Evolutionary conservation across 1,284 basidiomycete species (phyloP), one percentile per base, ranked within the genome.

Genomic region (Stereum hirsutum): DNA sequence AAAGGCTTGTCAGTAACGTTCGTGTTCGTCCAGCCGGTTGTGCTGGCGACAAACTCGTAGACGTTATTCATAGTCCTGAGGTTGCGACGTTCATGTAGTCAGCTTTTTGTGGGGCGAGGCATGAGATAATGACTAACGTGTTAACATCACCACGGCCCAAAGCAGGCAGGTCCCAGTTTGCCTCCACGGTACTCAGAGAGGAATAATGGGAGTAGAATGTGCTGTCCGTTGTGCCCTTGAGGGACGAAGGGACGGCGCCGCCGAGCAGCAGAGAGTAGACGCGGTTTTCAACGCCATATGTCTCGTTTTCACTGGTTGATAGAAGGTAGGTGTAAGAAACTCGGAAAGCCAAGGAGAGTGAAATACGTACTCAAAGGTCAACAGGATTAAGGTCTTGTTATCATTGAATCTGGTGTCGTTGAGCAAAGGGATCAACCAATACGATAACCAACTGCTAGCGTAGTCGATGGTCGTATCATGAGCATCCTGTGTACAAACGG

Each of bases 161-260:
- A 19, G 70, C 72, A 40, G 67, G 68, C 19, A 82, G 69, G 25
- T 61, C 60, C 78, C 80, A 85, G 66, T 85, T 85, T 38, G 70
- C 68, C 61, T 83, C 58, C 21, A 81, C 72, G 5, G 78, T 76
- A 14, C 72, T 70, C 38, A 85, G 56, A 36, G 59, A 54, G 6
- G 78, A 79, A 63, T 83, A 86, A 58, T 86, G 83, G 2, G 75
- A 74, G 59, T 81, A 81, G 63, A 69, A 79, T 1, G 65, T 72
- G 14, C 59, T 42, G 55, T 81, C 78, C 21, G 56, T 66, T 7
- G 70, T 75, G 20, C 70, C 70, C 14, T 57, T 53, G 23, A 72
- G 54, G 11, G 59, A 41, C 15, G 46, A 30, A 4, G 78, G 75
- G 21, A 81, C 51, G n/a, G 63, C 74, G 11, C 61, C 63, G 38